Evolutionary conservation across 257 asterid species (phyloP), one percentile per base, ranked within the genome.

Genomic region (Capsicum pubescens): DNA sequence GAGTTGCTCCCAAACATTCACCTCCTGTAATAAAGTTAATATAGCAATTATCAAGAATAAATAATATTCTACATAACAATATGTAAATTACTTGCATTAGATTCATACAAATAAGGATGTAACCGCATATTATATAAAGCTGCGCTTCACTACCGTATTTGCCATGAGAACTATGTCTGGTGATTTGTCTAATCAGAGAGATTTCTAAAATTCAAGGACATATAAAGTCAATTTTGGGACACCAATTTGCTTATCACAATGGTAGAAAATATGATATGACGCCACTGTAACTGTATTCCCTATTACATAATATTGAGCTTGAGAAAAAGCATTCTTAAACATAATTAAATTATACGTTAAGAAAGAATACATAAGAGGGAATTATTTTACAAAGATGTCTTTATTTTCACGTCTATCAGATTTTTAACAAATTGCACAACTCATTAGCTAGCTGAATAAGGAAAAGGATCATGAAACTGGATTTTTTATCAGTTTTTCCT

Each of bases 1-100:
- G 46, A 96, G 98, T 89, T 91, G 82, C 39, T 92, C 97, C 67
- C 98, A 98, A 58, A 96, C 80, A 90, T 90, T 96, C 19, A 96
- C 99, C 87, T 94, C 98, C 98, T 95, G 89, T 19, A 83, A 84
- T 67, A 71, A 87, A 82, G 64, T 79, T 83, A 35, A 36, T 60
- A 46, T 71, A 82, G 86, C 35, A 59, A 67, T 26, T 71, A 42
- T 8, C 26, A 4, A 63, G 66, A 16, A 10, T 66, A 44, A 32
- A 46, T 35, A 35, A 9, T 8, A 82, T 66, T 35, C 52, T 21
- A 36, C 0, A 46, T 9, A 36, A 66, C 42, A 42, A 15, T 12
- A 66, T 35, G 1, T 66, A 66, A 66, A 6, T 14, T 68, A 26
- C 54, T 8, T 68, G 8, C 13, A 39, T 68, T 44, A 68, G 7